Percentiles rank a stretch among this genome's conserved stretches.
phyloP scores from a whole-genome alignment of 306 rosid genomes.

The Arachis stenosperma region DNA sequence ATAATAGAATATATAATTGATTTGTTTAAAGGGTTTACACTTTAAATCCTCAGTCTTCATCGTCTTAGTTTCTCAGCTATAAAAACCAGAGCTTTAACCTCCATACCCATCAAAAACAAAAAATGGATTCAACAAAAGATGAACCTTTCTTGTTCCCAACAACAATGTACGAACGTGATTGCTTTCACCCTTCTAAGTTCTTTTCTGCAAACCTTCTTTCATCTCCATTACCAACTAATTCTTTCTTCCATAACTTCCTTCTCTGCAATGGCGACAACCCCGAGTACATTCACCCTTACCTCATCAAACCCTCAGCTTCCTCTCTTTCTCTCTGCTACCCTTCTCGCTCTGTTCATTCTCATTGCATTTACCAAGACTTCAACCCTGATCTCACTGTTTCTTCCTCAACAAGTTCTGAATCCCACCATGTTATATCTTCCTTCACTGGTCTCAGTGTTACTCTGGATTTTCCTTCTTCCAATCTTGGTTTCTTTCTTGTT shows the following conservation, averaged over 20 bases:
- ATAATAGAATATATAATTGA: no score
- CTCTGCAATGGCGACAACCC: constrained; percentile 74
- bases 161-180: no score
- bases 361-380: constrained; percentile 39
- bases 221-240: constrained; percentile 71
- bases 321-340: constrained; percentile 65
- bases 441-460: constrained; percentile 68
- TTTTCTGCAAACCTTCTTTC: constrained; percentile 61
- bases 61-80: no score
- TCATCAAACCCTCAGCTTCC: constrained; percentile 56
- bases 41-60: no score
- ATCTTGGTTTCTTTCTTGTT: constrained; percentile 60
- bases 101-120: no score
- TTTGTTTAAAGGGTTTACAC: no score
- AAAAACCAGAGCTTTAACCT: no score
- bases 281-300: constrained; percentile 70
- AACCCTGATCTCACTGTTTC: constrained; percentile 54
- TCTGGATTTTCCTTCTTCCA: constrained; percentile 62
- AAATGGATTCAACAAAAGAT: no score
- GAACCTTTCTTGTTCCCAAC: no score
- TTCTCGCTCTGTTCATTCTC: constrained; percentile 34
- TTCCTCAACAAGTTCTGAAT: constrained; percentile 44
- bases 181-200: no score
- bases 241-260: constrained; percentile 69
- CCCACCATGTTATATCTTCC: constrained; percentile 67